Base-by-base conservation (phyloP, 768 basidiomycete genomes). In the Russula sp. region DNA sequence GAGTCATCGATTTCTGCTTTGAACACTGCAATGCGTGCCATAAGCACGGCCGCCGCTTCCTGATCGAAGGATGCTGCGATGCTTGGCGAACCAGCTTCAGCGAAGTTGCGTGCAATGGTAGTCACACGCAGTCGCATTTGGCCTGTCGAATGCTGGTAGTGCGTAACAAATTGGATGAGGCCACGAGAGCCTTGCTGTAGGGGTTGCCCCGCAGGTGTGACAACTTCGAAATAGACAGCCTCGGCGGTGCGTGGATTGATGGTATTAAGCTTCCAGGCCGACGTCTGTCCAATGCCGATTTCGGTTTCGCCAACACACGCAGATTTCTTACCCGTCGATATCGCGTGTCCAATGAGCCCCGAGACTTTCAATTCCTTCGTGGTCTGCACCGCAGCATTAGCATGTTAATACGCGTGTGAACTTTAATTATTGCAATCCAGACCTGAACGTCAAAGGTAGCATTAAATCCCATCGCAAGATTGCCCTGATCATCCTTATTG, bases 341-440 rank as follows among this genome's bases (percentile, higher is more conserved):
- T 97, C 35, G 90, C 95, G 70, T 98, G 96, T 3, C 95, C 95
- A 67, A 98, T 99, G 49, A 99, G 82, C 34, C 97, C 97, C 10
- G 97, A 98, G 7, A 99, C 93, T 72, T 95, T 98, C 65, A 99
- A 83, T 71, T 99, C 97, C 78, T 98, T 99, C 35, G 97, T 98
- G 0, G 96, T 97, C 92, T 98, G 29, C 22, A 47, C 29, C 42
- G 38, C 58, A 51, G 64, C 50, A 59, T 65, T 34, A 62, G 56
- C 10, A 45, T 16, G 11, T 43, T 32, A 7, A 49, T 32, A 22
- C 1, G 29, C 32, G 29, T 29, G 3, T 56, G 34, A 55, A 13
- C 13, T 41, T 35, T 32, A 32, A 39, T 32, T 22, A 42, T 16
- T 60, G 50, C 43, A 36, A 58, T 22, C 20, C 68, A 73, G 45